A percentile compares a stretch with the other conserved stretches of the same genome.
These are phyloP conservation scores for Aspergillus thermomutatus DNA, from an alignment of 2,329 filamentous ascomycete species.

Conservation along the genomic window DNA sequence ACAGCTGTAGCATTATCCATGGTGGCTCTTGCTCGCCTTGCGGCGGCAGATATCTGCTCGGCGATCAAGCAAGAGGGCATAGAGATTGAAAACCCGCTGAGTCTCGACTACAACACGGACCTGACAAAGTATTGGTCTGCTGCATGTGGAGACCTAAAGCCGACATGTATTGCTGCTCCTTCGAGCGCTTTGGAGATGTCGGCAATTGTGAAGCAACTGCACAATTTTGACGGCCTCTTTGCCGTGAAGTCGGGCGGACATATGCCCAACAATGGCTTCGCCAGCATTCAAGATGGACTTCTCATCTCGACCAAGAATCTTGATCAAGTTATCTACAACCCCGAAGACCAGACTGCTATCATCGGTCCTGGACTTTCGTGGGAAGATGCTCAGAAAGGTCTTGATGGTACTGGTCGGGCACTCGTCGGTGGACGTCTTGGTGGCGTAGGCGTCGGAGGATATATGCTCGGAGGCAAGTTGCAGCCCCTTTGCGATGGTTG, in stretches of 20 bases:
- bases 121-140: conserved; percentile 48
- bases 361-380: conserved; percentile 36
- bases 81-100: conserved; percentile 29
- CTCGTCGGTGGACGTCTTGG: conserved; percentile 47
- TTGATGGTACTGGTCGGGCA: conserved; percentile 27
- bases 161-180: conserved; percentile 49
- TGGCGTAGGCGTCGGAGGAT: conserved; percentile 47
- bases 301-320: conserved; percentile 47
- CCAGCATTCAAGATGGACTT: conserved; percentile 44
- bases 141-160: conserved; percentile 40
- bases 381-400: conserved; percentile 31
- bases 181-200: conserved; percentile 51
- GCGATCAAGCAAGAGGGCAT: conserved; percentile 35
- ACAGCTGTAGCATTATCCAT: conserved; percentile 14
- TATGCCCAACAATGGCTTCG: conserved; percentile 46
- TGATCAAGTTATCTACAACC: conserved; percentile 34
- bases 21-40: conserved; percentile 17
- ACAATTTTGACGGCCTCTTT: conserved; percentile 48
- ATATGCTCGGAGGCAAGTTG: conserved; percentile 43
- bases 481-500: neutral
- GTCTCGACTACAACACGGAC: conserved; percentile 36
- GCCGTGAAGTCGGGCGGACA: conserved; percentile 54
- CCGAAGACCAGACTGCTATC: conserved; percentile 37
- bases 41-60: conserved; percentile 37
- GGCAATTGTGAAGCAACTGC: conserved; percentile 50